A percentile compares a stretch with the other conserved stretches of the same genome.
Conservation (phyloP, 495 filamentous ascomycete genomes). For the Cercophora samala region DNA sequence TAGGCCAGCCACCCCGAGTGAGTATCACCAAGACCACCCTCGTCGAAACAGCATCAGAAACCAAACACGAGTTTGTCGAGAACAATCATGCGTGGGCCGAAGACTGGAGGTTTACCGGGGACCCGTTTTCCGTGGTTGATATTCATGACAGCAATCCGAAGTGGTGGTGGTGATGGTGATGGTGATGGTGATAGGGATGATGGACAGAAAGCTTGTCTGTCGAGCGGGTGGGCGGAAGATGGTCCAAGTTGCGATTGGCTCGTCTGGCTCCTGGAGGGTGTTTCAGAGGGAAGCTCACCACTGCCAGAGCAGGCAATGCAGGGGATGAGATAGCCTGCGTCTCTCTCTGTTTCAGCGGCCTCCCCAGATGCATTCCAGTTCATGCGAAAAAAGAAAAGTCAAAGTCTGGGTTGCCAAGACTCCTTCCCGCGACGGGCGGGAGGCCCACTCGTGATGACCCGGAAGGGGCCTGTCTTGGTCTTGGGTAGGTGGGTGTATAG, state of each 20-base stretch:
- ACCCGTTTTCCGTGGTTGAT: neutral
- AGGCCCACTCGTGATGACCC: neutral
- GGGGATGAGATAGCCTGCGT: neutral
- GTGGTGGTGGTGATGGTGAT: too few relatives aligned
- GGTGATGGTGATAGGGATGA: too few relatives aligned
- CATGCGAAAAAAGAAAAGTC: neutral
- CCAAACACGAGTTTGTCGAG: neutral
- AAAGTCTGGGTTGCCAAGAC: neutral
- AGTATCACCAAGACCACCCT: neutral
- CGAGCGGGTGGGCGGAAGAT: neutral
- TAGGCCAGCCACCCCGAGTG: neutral
- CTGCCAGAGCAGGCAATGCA: neutral
- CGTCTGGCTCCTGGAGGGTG: neutral
- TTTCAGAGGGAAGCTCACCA: neutral
- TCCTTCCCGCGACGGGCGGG: constrained; percentile 2
- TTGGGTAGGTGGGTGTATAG: too few relatives aligned
- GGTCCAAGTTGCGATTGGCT: constrained; percentile 3
- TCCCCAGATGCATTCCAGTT: neutral
- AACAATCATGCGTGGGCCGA: neutral
- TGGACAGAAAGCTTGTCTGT: neutral
- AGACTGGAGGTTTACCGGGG: neutral
- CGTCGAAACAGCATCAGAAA: neutral
- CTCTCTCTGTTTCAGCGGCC: neutral
- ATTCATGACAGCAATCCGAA: neutral
- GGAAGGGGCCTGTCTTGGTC: neutral